Base-by-base conservation (phyloP, 2,329 filamentous ascomycete species). In the Cercospora berteroae region DNA sequence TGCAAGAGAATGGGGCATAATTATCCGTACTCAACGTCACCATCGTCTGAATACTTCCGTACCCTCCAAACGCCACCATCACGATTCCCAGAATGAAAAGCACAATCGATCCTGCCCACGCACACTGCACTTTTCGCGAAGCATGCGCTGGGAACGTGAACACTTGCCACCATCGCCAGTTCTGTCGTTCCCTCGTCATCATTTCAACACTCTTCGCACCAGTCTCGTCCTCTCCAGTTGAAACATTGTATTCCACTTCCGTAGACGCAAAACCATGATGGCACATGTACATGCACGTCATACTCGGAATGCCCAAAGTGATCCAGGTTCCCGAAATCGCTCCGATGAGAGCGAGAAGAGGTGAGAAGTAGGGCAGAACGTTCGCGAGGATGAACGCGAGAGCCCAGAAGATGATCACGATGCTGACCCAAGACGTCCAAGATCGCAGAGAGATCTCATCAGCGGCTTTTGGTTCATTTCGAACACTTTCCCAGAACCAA, bases 321-420 rank as follows among this genome's bases (percentile, higher is more conserved):
- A 91, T 91, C 89, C 89, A 91, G 63, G 84, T 87, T 20, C 85
- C 87, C 67, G 91, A 90, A 1, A 90, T 77, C 1, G 88, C 75
- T 9, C 74, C 79, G 64, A 91, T 86, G 39, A 92, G 78, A 4
- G 86, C 86, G n/a, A 92, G 80, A 8, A 92, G 80, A 57, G 87
- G 83, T 74, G 86, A 87, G 80, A 92, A 93, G 59, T 88, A 85
- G 0, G 90, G 90, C 7, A 92, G 88, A 0, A 87, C 86, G 74
- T 89, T 85, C 5, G 90, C 88, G 67, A 93, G 88, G 67, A 92
- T 77, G 83, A 88, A 90, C 2, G 88, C 87, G 4, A 90, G 64
- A 5, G 86, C 71, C 87, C 89, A 91, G 16, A 87, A 77, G 12
- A 72, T 75, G 0, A 83, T 74, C 0, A 85, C 84, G 56, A 92